Base-by-base conservation (phyloP, 208 protist species). In the Leishmania aethiopica region DNA sequence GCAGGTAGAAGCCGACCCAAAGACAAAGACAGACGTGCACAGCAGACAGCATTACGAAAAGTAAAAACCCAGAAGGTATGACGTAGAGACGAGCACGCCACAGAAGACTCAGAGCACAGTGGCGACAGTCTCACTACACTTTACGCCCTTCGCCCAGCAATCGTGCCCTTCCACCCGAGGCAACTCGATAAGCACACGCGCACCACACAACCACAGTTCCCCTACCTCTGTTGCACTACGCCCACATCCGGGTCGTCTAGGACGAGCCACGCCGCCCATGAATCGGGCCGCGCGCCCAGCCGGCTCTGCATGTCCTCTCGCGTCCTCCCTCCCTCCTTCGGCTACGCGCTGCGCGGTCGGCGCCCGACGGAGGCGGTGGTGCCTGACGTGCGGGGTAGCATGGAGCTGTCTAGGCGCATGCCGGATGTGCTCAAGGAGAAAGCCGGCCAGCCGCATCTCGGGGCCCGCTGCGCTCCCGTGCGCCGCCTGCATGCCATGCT, bases 51-150 rank as follows among this genome's bases (percentile, higher is more conserved):
- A 13, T 13, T 11, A 49, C 10, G 0, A 49, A 2, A 10, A 49
- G 0, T 10, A 49, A 49, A 13, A 13, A 49, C 42, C 42, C 42
- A 45, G 8, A 49, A 1, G 45, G 45, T 11, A 13, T 0, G 45
- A 49, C 8, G 45, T 1, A 13, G 0, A 49, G 45, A 13, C 0
- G 45, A 49, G 0, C 0, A 1, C 0, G 11, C 5, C 8, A 49
- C 0, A 49, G 0, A 49, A 10, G 0, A 13, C 45, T 49, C 10
- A 13, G 10, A 49, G 45, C 45, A 49, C 10, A 13, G 10, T 13
- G 45, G 0, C 45, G 10, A 49, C 45, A 13, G 10, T 11, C 10
- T 13, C 45, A 10, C 2, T 49, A 72, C 35, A 51, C 7, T 45
- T 10, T 4, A 42, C 40, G 40, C 40, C 40, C 40, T 42, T 42